Evolutionary conservation across 306 rosid genomes (phyloP), one percentile per base, ranked within the genome.

Genomic region (Cicer bijugum): DNA sequence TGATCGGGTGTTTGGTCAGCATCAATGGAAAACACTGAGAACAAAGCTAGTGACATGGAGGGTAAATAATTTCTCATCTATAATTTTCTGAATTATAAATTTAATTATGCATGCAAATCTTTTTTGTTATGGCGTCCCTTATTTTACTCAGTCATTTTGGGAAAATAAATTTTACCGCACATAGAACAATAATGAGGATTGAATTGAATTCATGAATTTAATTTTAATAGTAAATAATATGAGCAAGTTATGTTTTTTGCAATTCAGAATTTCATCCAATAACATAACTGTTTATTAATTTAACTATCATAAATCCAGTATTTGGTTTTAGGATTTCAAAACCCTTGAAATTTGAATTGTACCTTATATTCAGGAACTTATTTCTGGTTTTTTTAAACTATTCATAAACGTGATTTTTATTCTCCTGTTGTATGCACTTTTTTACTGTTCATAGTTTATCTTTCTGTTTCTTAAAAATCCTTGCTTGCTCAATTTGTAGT

Each of bases 11-110:
- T 91, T 95, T 69, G 89, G 92, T 59, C 89, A 85, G 72, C 88
- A 76, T 64, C 97, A 95, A 78, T 91, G 99, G 97, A 85, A 85
- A 78, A 46, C 83, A 20, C 89, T 95, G 55, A 84, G 90, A 78
- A 82, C 92, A 46, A 90, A 85, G 93, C 82, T 95, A 50, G 86
- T 83, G 51, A 23, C 87, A 40, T 91, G 96, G 97, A 88, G 96
- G 97, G 99, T 95, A 95, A 83, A 33, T 38, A 80, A 39, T 69
- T 82, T 69, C 46, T 69, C 16, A 48, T 69, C 46, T 74, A 42
- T 51, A 4, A 9, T 28, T 62, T 55, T 20, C 2, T 14, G 10
- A 69, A 44, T 69, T 75, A 45, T 52, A 75, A 17, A 69, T 33
- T 46, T 45, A 33, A 64, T 8, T 23, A 45, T 65, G 12, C 35